phyloP scores from a whole-genome alignment of 2,329 filamentous ascomycete species.

The Tolypocladium cylindrosporum region DNA sequence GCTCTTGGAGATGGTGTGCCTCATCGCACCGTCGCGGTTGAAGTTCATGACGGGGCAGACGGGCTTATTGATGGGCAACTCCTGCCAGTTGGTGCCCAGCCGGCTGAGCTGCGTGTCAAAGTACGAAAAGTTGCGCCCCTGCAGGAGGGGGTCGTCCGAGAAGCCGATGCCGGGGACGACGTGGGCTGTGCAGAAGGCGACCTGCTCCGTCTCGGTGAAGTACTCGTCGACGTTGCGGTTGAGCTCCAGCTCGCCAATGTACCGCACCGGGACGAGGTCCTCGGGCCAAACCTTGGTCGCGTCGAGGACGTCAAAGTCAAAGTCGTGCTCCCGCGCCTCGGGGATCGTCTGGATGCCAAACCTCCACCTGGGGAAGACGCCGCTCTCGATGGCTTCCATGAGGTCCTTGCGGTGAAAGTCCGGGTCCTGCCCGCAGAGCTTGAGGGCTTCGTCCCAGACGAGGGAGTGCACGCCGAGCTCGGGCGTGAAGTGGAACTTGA shows the following conservation, averaged over 20 bases:
- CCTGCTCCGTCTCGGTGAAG: slow-evolving; percentile 75
- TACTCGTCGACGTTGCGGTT: slow-evolving; percentile 75
- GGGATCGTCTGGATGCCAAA: slow-evolving; percentile 68
- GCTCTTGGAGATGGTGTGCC: background rate
- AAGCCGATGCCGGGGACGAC: slow-evolving; percentile 70
- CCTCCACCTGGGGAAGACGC: slow-evolving; percentile 66
- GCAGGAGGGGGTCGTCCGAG: slow-evolving; percentile 63
- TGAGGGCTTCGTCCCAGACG: slow-evolving; percentile 71
- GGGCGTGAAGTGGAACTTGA: slow-evolving; percentile 71
- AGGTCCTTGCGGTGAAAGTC: slow-evolving; percentile 78
- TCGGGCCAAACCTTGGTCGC: slow-evolving; percentile 83
- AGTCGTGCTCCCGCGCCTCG: slow-evolving; percentile 47
- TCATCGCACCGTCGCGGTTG: slow-evolving; percentile 47
- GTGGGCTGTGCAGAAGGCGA: slow-evolving; percentile 73
- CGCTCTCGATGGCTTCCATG: slow-evolving; percentile 61
- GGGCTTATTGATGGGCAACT: slow-evolving; percentile 67
- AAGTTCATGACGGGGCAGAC: slow-evolving; percentile 67
- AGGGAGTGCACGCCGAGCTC: slow-evolving; percentile 67
- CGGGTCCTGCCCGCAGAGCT: slow-evolving; percentile 64
- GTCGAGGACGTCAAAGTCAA: slow-evolving; percentile 79
- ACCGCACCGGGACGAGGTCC: slow-evolving; percentile 62
- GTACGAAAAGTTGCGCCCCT: slow-evolving; percentile 63
- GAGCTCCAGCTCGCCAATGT: slow-evolving; percentile 70
- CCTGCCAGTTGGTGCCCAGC: slow-evolving; percentile 65
- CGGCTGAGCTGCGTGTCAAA: slow-evolving; percentile 45